A percentile compares a stretch with the other conserved stretches of the same genome.
phyloP scores from a whole-genome alignment of 768 basidiomycete species.

The Mycena latifolia region DNA sequence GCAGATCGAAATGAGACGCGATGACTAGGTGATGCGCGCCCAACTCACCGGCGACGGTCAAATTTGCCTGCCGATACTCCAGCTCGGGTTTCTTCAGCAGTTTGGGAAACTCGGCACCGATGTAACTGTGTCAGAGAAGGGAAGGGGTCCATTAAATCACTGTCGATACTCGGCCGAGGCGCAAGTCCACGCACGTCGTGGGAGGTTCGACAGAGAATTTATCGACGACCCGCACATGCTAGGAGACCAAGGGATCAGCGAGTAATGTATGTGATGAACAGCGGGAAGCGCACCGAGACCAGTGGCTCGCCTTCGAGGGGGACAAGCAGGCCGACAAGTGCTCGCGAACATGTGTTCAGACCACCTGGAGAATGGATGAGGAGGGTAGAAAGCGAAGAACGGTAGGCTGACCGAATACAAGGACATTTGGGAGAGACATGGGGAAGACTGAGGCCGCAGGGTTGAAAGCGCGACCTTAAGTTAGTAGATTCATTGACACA shows the following conservation, averaged over 20 bases:
- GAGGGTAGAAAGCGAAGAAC: conserved; percentile 9
- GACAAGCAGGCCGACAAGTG: conserved; percentile 76
- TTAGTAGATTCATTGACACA: not conserved
- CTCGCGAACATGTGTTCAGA: conserved; percentile 82
- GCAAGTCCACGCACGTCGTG: conserved; percentile 68
- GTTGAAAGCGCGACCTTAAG: not conserved
- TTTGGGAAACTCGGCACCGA: conserved; percentile 80
- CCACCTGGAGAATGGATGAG: conserved; percentile 65
- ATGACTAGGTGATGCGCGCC: conserved; percentile 2
- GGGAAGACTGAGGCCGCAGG: not conserved
- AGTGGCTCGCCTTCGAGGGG: conserved; percentile 76
- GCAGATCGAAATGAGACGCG: conserved; percentile 31
- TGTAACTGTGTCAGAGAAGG: conserved; percentile 68
- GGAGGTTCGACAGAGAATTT: conserved; percentile 79
- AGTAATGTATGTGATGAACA: conserved; percentile 13
- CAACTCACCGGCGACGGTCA: conserved; percentile 76
- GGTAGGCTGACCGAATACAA: conserved; percentile 77
- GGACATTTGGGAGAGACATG: conserved; percentile 63
- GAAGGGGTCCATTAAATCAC: conserved; percentile 14
- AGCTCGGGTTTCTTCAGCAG: conserved; percentile 76
- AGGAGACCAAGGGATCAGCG: conserved; percentile 34
- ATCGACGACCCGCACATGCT: conserved; percentile 81
- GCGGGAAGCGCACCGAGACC: conserved; percentile 70
- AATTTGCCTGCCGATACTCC: conserved; percentile 86
- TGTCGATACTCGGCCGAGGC: conserved; percentile 36